Percentiles rank a stretch among this genome's conserved stretches.
phyloP scores from a whole-genome alignment of 2,329 filamentous ascomycete genomes.

The Nemania diffusa region DNA sequence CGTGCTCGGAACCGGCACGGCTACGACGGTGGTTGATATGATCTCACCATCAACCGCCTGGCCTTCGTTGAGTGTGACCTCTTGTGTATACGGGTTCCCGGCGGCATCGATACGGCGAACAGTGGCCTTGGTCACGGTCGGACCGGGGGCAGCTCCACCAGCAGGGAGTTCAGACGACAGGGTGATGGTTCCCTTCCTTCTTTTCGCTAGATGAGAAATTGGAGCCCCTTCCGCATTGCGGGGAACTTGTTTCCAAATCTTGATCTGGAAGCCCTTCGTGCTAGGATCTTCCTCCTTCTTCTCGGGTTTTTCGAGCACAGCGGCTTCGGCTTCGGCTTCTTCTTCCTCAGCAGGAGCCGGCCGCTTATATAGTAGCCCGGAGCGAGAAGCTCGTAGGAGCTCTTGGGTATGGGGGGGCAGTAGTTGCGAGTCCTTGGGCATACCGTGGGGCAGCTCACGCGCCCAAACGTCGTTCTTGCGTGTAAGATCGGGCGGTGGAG shows the following conservation, averaged over 20 bases:
- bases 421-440: constrained; percentile 87
- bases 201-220: constrained; percentile 68
- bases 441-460: constrained; percentile 77
- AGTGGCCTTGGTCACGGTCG: constrained; percentile 79
- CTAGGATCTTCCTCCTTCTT: constrained; percentile 72
- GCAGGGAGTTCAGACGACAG: constrained; percentile 63
- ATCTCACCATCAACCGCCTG: constrained; percentile 86
- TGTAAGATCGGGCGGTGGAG: constrained; percentile 69
- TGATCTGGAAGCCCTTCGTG: constrained; percentile 64
- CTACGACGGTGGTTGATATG: constrained; percentile 67
- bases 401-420: constrained; percentile 83
- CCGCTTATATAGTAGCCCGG: constrained; percentile 79
- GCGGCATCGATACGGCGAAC: constrained; percentile 81
- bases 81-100: constrained; percentile 85
- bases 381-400: constrained; percentile 81
- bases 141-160: constrained; percentile 57
- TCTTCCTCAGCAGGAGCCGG: constrained; percentile 71
- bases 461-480: constrained; percentile 76
- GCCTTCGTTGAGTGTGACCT: constrained; percentile 82
- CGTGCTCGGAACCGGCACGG: constrained; percentile 61
- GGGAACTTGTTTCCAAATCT: constrained; percentile 70
- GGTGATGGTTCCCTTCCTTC: constrained; percentile 69
- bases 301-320: constrained; percentile 61
- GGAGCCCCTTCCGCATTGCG: constrained; percentile 65
- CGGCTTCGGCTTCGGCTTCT: constrained; percentile 61